A percentile compares a stretch with the other conserved stretches of the same genome.
phyloP scores from a whole-genome alignment of 352 stramenopile genomes.

The Globisporangium radiosum region DNA sequence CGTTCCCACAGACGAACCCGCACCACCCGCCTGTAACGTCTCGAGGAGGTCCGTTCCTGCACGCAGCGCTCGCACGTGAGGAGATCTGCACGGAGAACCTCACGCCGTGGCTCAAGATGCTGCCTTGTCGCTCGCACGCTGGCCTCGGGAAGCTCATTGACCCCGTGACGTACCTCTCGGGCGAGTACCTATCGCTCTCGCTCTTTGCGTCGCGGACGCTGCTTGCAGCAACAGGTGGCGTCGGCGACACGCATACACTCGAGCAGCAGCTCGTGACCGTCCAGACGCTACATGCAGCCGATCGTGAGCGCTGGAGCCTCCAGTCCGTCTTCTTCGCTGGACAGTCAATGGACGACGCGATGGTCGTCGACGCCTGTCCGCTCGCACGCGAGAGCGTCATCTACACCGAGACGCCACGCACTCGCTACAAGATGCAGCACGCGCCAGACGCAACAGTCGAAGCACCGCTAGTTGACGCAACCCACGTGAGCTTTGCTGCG shows the following conservation, averaged over 20 bases:
- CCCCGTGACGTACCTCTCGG: conserved; percentile 63
- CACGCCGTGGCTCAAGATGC: conserved; percentile 84
- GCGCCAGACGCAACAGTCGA: neutral
- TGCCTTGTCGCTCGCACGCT: conserved; percentile 59
- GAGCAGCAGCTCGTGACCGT: conserved; percentile 60
- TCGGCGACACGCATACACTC: conserved; percentile 22
- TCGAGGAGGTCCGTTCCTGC: conserved; percentile 24
- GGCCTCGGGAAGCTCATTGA: conserved; percentile 68
- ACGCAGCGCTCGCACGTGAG: conserved; percentile 69
- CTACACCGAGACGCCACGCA: conserved; percentile 17
- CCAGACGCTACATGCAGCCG: conserved; percentile 21
- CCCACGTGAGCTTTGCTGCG: neutral
- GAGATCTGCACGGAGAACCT: conserved; percentile 87
- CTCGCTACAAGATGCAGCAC: conserved; percentile 21
- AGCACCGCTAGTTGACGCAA: neutral
- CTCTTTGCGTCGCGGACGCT: conserved; percentile 29
- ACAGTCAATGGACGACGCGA: neutral
- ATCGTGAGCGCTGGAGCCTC: conserved; percentile 30
- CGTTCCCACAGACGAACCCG: conserved; percentile 1
- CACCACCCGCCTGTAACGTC: neutral
- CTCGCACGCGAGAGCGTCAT: conserved; percentile 33
- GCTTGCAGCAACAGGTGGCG: neutral
- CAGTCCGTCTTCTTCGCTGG: conserved; percentile 37
- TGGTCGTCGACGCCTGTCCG: conserved; percentile 27
- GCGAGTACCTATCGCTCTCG: conserved; percentile 60